Evolutionary conservation across 2,329 filamentous ascomycete species (phyloP), one percentile per base, ranked within the genome.

Genomic region (Aspergillus fischeri): DNA sequence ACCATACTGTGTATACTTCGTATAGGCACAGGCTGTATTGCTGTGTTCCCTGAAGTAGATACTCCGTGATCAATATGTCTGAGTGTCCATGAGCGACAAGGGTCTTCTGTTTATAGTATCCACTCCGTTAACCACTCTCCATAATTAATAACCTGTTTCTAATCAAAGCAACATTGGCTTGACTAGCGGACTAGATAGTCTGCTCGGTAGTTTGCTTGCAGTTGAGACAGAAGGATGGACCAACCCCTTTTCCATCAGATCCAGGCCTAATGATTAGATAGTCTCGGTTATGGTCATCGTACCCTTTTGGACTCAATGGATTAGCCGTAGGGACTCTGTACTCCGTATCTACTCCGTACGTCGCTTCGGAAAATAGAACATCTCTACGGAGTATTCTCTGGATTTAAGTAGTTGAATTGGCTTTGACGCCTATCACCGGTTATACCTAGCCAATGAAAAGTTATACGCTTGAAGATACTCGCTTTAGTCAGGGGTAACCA

Each of bases 391-490:
- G 32, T 14, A 35, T 35, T 1, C 32, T 35, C 32, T 6, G 32
- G 7, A 14, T 17, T 14, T 17, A 35, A 14, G 2, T 17, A 27
- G 25, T 27, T 27, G 32, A 6, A 17, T 35, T 35, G 32, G 32
- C 4, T 17, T 35, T 35, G 11, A 17, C 32, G 32, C 32, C 32
- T 17, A 35, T 17, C 11, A 35, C 32, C 4, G 11, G 32, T 6
- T 35, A 29, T 41, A 29, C 32, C 44, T 49, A 54, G 53, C 49
- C 8, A 54, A 29, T 38, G 2, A 35, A 38, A 56, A 28, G 44
- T 6, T 35, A 35, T 49, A 35, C 50, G 20, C 44, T 52, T 48
- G 52, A 49, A 58, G 55, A 58, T 53, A 14, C 14, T 17, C 6
- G 14, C 14, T 38, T 38, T 17, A 38, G 32, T 38, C 32, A 38